These are phyloP conservation scores for Aspergillus costaricaensis DNA, from an alignment of 2,329 filamentous ascomycete species.

Conservation along the genomic window DNA sequence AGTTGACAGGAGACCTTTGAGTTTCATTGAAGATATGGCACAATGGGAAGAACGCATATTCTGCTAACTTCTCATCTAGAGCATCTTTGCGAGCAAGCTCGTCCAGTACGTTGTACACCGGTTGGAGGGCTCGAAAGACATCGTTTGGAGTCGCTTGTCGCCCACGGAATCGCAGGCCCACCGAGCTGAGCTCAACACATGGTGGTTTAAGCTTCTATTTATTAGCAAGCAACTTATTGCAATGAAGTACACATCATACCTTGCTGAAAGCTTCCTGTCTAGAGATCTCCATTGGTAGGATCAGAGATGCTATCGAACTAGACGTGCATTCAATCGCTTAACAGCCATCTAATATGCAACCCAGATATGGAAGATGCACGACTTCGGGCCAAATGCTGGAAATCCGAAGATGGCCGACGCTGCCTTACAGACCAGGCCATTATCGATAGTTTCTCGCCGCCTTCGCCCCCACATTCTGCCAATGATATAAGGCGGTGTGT, in stretches of 20 bases:
- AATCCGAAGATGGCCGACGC: neutral
- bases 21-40: constrained; percentile 81
- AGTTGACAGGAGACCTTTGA: constrained; percentile 67
- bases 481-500: constrained; percentile 22
- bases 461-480: constrained; percentile 30
- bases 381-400: neutral
- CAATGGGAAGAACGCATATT: constrained; percentile 93
- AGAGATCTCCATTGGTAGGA: constrained; percentile 36
- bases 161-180: constrained; percentile 53
- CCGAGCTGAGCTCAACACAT: constrained; percentile 61
- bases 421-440: neutral
- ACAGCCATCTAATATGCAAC: constrained; percentile 5
- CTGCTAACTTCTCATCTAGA: constrained; percentile 79
- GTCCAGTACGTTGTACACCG: constrained; percentile 42
- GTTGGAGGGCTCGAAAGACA: constrained; percentile 51
- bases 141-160: constrained; percentile 48
- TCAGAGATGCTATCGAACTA: neutral
- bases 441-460: constrained; percentile 11
- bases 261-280: constrained; percentile 46
- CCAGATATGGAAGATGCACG: neutral
- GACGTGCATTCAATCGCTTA: neutral
- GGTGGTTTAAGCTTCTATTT: constrained; percentile 55
- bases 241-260: constrained; percentile 27
- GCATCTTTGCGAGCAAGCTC: constrained; percentile 43
- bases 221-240: constrained; percentile 22